A percentile compares a stretch with the other conserved stretches of the same genome.
Evolutionary conservation across 2,329 filamentous ascomycete species (phyloP).

Genomic region (Aureobasidium namibiae): DNA sequence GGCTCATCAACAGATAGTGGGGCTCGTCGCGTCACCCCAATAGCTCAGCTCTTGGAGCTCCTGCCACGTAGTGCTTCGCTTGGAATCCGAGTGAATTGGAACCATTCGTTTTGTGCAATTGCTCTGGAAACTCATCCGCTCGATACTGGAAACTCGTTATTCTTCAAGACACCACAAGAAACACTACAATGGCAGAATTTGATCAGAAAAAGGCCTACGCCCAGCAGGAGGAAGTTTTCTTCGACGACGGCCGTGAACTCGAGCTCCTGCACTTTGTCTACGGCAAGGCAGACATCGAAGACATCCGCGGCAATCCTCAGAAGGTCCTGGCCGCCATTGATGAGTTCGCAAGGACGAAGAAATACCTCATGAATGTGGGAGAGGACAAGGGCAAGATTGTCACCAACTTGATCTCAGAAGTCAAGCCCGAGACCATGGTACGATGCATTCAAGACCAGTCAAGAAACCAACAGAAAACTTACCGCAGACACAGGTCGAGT

Average conservation of each 20-base stretch:
- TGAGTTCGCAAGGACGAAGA: constrained; percentile 55
- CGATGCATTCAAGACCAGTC: background rate
- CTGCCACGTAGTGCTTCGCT: constrained; percentile 11
- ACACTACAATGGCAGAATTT: constrained; percentile 22
- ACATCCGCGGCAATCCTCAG: constrained; percentile 55
- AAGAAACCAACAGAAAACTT: constrained; percentile 15
- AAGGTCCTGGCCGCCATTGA: constrained; percentile 63
- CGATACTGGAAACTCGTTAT: background rate
- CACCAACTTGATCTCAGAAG: constrained; percentile 56
- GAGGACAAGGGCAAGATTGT: constrained; percentile 66
- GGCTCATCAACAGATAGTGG: background rate
- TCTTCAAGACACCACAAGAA: background rate
- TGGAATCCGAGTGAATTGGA: background rate
- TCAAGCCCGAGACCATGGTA: constrained; percentile 60
- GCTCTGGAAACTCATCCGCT: background rate
- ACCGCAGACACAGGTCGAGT: constrained; percentile 48
- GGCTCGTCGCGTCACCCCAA: constrained; percentile 12
- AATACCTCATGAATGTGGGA: constrained; percentile 75
- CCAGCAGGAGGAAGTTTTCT: constrained; percentile 39
- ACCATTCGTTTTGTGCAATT: background rate
- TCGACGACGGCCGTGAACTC: constrained; percentile 64
- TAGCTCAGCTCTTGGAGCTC: constrained; percentile 8
- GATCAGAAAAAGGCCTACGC: constrained; percentile 40
- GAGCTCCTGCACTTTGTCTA: constrained; percentile 65
- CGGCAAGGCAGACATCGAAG: constrained; percentile 50